Conservation (phyloP, 2,329 filamentous ascomycete species). For the Xylariaceae sp. region DNA sequence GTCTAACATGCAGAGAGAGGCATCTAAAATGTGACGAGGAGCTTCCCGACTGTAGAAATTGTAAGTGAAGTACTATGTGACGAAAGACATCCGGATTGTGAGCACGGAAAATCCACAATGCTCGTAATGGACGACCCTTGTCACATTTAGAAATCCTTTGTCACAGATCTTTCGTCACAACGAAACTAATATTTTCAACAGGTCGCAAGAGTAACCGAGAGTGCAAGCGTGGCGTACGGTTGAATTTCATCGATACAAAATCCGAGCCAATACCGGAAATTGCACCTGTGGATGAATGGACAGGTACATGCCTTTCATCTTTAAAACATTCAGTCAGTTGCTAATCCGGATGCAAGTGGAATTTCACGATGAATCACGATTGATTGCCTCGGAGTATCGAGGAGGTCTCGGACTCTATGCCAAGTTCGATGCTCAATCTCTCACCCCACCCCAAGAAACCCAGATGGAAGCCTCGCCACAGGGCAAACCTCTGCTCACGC, state of each 20-base stretch:
- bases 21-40: constrained; percentile 90
- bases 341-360: constrained; percentile 46
- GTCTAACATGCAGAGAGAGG: constrained; percentile 81
- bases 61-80: too few relatives aligned
- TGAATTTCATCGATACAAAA: constrained; percentile 89
- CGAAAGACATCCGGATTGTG: too few relatives aligned
- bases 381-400: constrained; percentile 85
- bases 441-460: constrained; percentile 26
- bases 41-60: constrained; percentile 64
- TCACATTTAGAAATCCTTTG: too few relatives aligned
- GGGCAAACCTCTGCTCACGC: constrained; percentile 19
- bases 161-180: too few relatives aligned
- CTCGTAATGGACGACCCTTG: too few relatives aligned
- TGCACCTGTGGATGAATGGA: constrained; percentile 61
- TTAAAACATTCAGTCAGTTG: too few relatives aligned
- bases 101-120: too few relatives aligned
- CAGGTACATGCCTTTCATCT: constrained; percentile 47
- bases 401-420: constrained; percentile 74
- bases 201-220: constrained; percentile 77
- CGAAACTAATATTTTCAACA: too few relatives aligned
- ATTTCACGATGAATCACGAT: constrained; percentile 84
- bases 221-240: constrained; percentile 79
- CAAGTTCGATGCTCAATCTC: constrained; percentile 42
- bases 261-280: constrained; percentile 64
- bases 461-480: constrained; percentile 26